Percentiles rank a stretch among this genome's conserved stretches.
phyloP scores from a whole-genome alignment of 2,329 filamentous ascomycete genomes.

The Periconia digitata region DNA sequence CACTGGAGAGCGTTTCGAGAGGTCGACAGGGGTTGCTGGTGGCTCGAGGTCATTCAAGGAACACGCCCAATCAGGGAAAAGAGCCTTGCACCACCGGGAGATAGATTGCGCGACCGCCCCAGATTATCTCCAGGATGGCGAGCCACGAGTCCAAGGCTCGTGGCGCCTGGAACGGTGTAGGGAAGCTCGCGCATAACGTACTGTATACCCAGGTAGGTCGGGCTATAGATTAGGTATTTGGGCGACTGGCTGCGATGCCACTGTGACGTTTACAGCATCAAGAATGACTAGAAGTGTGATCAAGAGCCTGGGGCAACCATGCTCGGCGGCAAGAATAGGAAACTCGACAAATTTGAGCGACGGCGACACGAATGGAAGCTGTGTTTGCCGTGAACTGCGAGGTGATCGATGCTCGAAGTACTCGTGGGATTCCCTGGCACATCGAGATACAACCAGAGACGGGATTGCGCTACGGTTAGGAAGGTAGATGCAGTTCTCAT shows the following conservation, averaged over 20 bases:
- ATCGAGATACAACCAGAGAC: constrained; percentile 4
- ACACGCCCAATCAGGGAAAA: constrained; percentile 18
- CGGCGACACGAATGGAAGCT: not conserved
- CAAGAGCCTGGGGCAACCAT: not conserved
- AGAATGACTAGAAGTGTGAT: not conserved
- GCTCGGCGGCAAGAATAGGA: not conserved
- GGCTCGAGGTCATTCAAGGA: constrained; percentile 23
- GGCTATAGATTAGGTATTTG: not conserved
- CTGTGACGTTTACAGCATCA: not conserved
- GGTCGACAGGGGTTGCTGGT: constrained; percentile 2
- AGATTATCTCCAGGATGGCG: constrained; percentile 1
- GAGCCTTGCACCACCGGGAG: constrained; percentile 10
- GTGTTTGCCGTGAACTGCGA: not conserved
- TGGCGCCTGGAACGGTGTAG: constrained; percentile 4
- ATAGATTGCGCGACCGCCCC: not conserved
- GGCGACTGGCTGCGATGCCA: not conserved
- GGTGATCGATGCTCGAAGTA: not conserved
- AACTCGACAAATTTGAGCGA: not conserved
- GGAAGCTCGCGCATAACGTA: constrained; percentile 1
- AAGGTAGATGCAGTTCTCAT: constrained; percentile 5
- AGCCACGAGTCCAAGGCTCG: constrained; percentile 13
- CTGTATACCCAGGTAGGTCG: not conserved
- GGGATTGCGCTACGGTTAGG: constrained; percentile 10
- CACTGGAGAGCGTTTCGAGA: constrained; percentile 13
- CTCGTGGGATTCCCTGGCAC: constrained; percentile 1